These are phyloP conservation scores for Euphorbia schlechtendalii DNA, from an alignment of 441 rosid species.

Conservation along the genomic window DNA sequence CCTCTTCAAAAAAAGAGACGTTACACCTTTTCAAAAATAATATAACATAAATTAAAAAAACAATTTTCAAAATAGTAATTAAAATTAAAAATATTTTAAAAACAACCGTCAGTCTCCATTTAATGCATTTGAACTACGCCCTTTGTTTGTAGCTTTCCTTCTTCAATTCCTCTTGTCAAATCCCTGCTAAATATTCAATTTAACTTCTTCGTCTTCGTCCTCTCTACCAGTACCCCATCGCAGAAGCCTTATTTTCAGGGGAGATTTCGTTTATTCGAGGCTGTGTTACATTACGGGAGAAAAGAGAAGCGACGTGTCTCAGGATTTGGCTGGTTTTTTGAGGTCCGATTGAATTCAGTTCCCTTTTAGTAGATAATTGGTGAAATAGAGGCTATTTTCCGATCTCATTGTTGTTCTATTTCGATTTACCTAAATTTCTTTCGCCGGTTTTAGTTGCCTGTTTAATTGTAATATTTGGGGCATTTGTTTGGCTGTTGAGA, in stretches of 20 bases:
- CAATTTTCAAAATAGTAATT: background rate
- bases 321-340: constrained; percentile 6
- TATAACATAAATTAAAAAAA: background rate
- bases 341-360: constrained; percentile 5
- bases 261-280: constrained; percentile 7
- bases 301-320: constrained; percentile 11
- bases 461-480: background rate
- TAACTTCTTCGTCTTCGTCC: background rate
- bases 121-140: constrained; percentile 30
- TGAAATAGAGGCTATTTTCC: background rate
- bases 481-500: constrained; percentile 5
- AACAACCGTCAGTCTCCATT: constrained; percentile 24
- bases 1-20: constrained; percentile 46
- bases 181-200: constrained; percentile 12
- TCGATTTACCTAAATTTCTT: background rate
- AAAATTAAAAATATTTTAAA: background rate
- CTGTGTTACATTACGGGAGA: background rate
- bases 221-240: too few species aligned
- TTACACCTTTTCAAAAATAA: constrained; percentile 19
- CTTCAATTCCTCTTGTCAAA: constrained; percentile 4
- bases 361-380: background rate
- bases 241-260: background rate
- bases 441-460: background rate
- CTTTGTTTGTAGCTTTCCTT: constrained; percentile 8
- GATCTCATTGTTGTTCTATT: background rate